These are phyloP conservation scores for Angomonas deanei DNA, from an alignment of 208 protist genomes.

Conservation along the genomic window DNA sequence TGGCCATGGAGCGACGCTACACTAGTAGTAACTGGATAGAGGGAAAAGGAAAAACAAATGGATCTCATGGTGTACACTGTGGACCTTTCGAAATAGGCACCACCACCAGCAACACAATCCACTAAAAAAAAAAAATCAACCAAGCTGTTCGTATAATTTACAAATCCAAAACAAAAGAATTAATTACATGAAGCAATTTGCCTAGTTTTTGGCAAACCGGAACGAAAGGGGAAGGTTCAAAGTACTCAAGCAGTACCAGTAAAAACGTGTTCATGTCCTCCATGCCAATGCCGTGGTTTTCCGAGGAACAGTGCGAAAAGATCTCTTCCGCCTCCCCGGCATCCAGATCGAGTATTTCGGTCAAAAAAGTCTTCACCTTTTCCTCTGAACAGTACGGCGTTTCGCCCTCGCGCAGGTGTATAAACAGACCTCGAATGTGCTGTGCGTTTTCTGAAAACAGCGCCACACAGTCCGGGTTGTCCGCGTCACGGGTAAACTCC, in stretches of 20 bases:
- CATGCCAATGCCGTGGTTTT: constrained; percentile 21
- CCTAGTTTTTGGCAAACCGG: constrained; percentile 46
- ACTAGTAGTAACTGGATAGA: too few relatives aligned
- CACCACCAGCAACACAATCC: not conserved
- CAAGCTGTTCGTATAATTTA: not conserved
- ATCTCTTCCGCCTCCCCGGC: constrained; percentile 41
- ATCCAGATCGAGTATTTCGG: constrained; percentile 28
- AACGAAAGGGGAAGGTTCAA: constrained; percentile 71
- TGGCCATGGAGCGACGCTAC: constrained; percentile 21
- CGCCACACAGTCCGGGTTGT: constrained; percentile 26
- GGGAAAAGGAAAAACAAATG: constrained; percentile 19
- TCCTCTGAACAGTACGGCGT: constrained; percentile 20
- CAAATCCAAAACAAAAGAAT: constrained; percentile 16
- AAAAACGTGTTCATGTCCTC: constrained; percentile 61
- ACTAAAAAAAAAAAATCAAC: constrained; percentile 2
- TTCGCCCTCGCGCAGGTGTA: constrained; percentile 39
- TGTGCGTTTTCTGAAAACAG: constrained; percentile 34
- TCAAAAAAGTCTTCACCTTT: constrained; percentile 31
- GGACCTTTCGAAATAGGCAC: too few relatives aligned
- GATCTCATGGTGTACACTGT: not conserved
- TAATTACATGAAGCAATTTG: constrained; percentile 26
- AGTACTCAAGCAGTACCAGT: constrained; percentile 29
- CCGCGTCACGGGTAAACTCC: constrained; percentile 29
- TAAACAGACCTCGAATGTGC: constrained; percentile 28
- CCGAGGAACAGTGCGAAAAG: constrained; percentile 15